These are phyloP conservation scores for Podaxis sp. DNA, from an alignment of 768 basidiomycete species.

Conservation along the genomic window DNA sequence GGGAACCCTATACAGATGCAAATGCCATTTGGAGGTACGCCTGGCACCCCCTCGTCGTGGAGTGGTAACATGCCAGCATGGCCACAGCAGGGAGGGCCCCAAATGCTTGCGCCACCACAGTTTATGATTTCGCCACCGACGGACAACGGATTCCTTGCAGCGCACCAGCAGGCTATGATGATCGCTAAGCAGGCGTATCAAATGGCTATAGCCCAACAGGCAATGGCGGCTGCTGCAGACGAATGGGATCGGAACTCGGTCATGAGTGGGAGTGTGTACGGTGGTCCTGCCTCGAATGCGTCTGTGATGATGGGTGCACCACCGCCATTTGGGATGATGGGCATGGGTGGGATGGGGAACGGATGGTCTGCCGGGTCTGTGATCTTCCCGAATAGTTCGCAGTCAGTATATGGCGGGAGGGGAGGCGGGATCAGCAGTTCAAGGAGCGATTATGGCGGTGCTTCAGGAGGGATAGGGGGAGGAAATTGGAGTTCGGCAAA, in stretches of 20 bases:
- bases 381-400: slow-evolving; percentile 48
- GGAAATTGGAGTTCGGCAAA: slow-evolving; percentile 57
- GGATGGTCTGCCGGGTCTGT: slow-evolving; percentile 48
- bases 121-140: slow-evolving; percentile 46
- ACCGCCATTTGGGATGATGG: slow-evolving; percentile 34
- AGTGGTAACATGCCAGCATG: slow-evolving; percentile 28
- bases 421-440: slow-evolving; percentile 46
- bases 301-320: slow-evolving; percentile 24
- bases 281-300: slow-evolving; percentile 27
- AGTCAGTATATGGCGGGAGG: slow-evolving; percentile 56
- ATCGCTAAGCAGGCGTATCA: slow-evolving; percentile 88
- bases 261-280: slow-evolving; percentile 51
- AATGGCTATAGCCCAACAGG: slow-evolving; percentile 87
- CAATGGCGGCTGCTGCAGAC: slow-evolving; percentile 84
- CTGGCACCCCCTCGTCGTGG: slow-evolving; percentile 23
- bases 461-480: slow-evolving; percentile 34
- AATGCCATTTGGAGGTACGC: slow-evolving; percentile 27
- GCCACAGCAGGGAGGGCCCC: slow-evolving; percentile 27
- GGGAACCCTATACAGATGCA: slow-evolving; percentile 28
- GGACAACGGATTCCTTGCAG: slow-evolving; percentile 63
- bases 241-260: slow-evolving; percentile 86
- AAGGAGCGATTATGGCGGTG: slow-evolving; percentile 66
- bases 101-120: slow-evolving; percentile 39
- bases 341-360: slow-evolving; percentile 33
- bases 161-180: slow-evolving; percentile 88